Conservation (phyloP, 257 asterid species). For the Leptodermis oblonga region DNA sequence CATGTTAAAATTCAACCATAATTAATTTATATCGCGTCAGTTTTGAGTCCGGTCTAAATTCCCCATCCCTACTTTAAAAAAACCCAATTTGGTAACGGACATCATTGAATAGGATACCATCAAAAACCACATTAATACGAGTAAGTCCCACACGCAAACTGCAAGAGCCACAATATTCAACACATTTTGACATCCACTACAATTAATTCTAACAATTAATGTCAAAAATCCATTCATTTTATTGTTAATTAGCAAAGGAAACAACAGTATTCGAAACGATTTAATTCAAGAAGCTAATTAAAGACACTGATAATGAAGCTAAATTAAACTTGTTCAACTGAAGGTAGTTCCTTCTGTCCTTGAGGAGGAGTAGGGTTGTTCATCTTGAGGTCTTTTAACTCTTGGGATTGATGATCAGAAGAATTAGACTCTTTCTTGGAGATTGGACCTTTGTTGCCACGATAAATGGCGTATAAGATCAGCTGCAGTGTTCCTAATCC, state of each 20-base stretch:
- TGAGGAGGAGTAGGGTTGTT: conserved; percentile 29
- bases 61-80: no score
- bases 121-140: no score
- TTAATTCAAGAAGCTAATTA: no score
- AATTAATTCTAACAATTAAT: no score
- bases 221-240: no score
- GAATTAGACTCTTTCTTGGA: conserved; percentile 17
- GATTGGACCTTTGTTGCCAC: conserved; percentile 45
- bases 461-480: conserved; percentile 61
- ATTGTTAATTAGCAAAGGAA: no score
- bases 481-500: conserved; percentile 73
- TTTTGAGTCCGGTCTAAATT: no score
- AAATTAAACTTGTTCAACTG: conserved; percentile 28
- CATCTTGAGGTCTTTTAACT: conserved; percentile 23
- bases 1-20: no score
- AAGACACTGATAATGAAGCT: no score
- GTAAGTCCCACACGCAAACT: background rate
- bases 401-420: conserved; percentile 20
- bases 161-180: background rate
- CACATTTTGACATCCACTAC: background rate
- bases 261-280: no score
- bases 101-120: background rate
- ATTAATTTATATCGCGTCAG: no score
- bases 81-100: background rate
- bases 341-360: conserved; percentile 28